Conservation (phyloP, 2,329 filamentous ascomycete species). For the Aureobasidium sp. region DNA sequence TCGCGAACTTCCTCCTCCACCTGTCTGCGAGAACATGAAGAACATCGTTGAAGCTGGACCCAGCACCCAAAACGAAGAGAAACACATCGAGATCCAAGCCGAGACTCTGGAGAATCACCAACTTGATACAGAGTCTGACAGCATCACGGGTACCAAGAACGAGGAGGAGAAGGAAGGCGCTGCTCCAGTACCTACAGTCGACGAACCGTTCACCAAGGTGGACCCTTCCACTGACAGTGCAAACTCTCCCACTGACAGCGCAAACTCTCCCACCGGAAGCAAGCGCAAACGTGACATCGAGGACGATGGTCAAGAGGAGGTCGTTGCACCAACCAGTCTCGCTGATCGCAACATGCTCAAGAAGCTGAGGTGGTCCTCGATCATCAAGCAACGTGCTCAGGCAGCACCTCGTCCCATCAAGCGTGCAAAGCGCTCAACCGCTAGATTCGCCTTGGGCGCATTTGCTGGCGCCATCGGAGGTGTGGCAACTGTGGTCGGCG, state of each 20-base stretch:
- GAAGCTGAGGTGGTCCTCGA: too few species aligned
- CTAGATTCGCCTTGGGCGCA: neutral
- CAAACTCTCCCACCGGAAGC: neutral
- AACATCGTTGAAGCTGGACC: neutral
- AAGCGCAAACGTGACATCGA: constrained; percentile 11
- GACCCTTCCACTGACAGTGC: neutral
- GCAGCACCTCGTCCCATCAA: neutral
- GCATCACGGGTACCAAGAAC: neutral
- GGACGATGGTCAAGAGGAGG: neutral
- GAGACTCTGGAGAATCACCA: neutral
- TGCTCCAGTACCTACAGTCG: neutral
- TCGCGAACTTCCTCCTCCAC: neutral
- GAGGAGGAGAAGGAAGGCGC: neutral
- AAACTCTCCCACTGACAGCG: too few species aligned
- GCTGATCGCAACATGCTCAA: constrained; percentile 1
- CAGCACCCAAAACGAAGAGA: neutral
- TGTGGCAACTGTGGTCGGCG: neutral
- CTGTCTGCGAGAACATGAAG: neutral
- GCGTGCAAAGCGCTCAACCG: neutral
- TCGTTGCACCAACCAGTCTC: neutral
- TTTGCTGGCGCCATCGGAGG: neutral
- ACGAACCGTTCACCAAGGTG: neutral
- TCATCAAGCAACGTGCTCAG: neutral
- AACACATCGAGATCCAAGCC: neutral
- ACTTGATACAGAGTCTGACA: neutral